phyloP scores from a whole-genome alignment of 1,139 yeast genomes.

The Lodderomyces orthopsilosis region DNA sequence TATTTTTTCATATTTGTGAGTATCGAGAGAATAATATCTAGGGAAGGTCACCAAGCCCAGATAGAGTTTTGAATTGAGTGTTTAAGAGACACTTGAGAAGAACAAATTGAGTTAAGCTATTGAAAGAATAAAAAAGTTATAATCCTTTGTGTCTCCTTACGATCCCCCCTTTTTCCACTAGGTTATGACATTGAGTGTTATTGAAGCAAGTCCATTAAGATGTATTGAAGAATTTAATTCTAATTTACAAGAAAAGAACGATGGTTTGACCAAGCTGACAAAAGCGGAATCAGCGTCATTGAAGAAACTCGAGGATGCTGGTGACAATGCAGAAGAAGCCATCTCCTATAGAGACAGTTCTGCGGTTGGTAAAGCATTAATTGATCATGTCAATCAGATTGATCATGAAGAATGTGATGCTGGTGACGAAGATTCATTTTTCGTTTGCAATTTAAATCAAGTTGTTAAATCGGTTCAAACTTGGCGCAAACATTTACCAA shows the following conservation, averaged over 20 bases:
- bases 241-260: neutral
- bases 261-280: constrained; percentile 6
- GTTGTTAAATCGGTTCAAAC: constrained; percentile 55
- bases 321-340: constrained; percentile 7
- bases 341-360: too few species aligned
- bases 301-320: neutral
- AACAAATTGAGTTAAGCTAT: neutral
- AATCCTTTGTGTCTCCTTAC: constrained; percentile 3
- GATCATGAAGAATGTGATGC: constrained; percentile 64
- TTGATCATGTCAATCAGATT: constrained; percentile 41
- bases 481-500: constrained; percentile 68
- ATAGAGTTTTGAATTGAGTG: neutral
- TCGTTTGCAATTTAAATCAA: constrained; percentile 81
- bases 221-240: constrained; percentile 1
- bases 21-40: neutral
- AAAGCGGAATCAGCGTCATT: neutral
- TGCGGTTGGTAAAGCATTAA: constrained; percentile 39
- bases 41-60: constrained; percentile 5
- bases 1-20: constrained; percentile 1
- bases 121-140: neutral
- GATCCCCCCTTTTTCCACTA: constrained; percentile 3
- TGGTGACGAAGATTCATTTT: constrained; percentile 85
- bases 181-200: constrained; percentile 6
- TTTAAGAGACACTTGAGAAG: neutral
- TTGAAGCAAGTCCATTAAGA: constrained; percentile 1